Conservation (phyloP, 306 rosid genomes). For the Cucurbita maxima region DNA sequence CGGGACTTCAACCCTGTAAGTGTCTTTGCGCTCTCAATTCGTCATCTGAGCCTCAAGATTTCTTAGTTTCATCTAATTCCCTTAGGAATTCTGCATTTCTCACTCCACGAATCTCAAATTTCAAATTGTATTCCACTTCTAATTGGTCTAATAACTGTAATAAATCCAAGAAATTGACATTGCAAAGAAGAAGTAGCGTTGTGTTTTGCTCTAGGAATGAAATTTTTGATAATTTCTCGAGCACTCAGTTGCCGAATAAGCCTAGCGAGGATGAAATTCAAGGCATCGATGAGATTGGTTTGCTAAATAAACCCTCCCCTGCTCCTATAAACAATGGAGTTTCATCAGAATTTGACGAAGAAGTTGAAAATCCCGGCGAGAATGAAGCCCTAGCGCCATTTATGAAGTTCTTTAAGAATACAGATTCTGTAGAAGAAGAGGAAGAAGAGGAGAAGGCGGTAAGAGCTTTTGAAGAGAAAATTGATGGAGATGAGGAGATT, state of each 20-base stretch:
- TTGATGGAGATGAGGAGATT: slow-evolving; percentile 10
- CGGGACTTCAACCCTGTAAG: slow-evolving; percentile 40
- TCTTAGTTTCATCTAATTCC: slow-evolving; percentile 9
- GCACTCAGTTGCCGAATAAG: slow-evolving; percentile 30
- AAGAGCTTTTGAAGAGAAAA: slow-evolving; percentile 28
- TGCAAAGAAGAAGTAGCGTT: slow-evolving; percentile 23
- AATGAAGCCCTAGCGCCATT: slow-evolving; percentile 65
- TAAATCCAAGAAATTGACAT: slow-evolving; percentile 21
- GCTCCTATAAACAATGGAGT: slow-evolving; percentile 21
- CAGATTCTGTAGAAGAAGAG: slow-evolving; percentile 25
- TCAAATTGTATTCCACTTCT: slow-evolving; percentile 9
- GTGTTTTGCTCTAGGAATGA: slow-evolving; percentile 42
- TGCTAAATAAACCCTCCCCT: slow-evolving; percentile 68
- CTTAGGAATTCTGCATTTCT: slow-evolving; percentile 6
- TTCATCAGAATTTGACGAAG: slow-evolving; percentile 26
- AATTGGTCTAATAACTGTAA: slow-evolving; percentile 9
- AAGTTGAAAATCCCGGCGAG: slow-evolving; percentile 15
- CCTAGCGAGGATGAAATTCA: slow-evolving; percentile 17
- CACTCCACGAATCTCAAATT: slow-evolving; percentile 7
- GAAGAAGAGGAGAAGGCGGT: slow-evolving; percentile 20
- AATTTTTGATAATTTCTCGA: slow-evolving; percentile 37
- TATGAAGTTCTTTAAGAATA: slow-evolving; percentile 60
- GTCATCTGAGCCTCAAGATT: slow-evolving; percentile 1
- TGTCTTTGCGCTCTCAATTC: slow-evolving; percentile 16
- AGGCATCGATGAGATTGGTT: slow-evolving; percentile 49